Base-by-base conservation (phyloP, 1,139 yeast genomes). In the Yamadazyma spencermartinsiae region DNA sequence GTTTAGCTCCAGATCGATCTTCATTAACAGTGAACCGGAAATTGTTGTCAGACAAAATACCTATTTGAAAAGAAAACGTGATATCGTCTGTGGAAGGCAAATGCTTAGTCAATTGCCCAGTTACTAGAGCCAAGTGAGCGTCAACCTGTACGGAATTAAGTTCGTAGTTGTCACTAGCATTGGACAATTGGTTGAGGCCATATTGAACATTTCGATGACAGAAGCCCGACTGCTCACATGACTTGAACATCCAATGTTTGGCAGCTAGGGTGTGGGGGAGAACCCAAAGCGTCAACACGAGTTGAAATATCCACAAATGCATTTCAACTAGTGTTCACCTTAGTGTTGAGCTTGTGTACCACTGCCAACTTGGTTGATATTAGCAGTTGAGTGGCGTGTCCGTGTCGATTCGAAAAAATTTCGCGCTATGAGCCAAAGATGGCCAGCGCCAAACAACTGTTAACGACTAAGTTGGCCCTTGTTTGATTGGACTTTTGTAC, bases 221-320 rank as follows among this genome's bases (percentile, higher is more conserved):
- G 57, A 92, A 90, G 7, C 97, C 95, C 15, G 90, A 77, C 51
- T 86, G 82, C 9, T 71, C 80, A 63, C 98, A 92, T 12, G 75
- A 79, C 60, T 87, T 86, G 68, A 90, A 86, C 41, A 89, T 62
- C 51, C 82, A 79, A 10, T 76, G 77, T 57, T 87, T 84, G 18
- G 81, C 92, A 1, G 82, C 82, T 6, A 45, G n/a, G 14, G n/a
- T 23, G 12, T 23, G 26, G 5, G 26, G 26, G 5, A 43, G 23
- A 15, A 25, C 31, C 34, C 2, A 46, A 29, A 13, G 39, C 14
- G 14, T 25, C 14, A 17, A 11, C 12, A 24, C n/a, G 5, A 11
- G n/a, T 13, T 13, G 12, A 5, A 5, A 5, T 24, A 11, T 11
- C 26, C 26, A 24, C 26, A 24, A 24, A n/a, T n/a, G n/a, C n/a